These are phyloP conservation scores for Botryotinia narcissicola DNA, from an alignment of 2,329 filamentous ascomycete species.

Conservation along the genomic window DNA sequence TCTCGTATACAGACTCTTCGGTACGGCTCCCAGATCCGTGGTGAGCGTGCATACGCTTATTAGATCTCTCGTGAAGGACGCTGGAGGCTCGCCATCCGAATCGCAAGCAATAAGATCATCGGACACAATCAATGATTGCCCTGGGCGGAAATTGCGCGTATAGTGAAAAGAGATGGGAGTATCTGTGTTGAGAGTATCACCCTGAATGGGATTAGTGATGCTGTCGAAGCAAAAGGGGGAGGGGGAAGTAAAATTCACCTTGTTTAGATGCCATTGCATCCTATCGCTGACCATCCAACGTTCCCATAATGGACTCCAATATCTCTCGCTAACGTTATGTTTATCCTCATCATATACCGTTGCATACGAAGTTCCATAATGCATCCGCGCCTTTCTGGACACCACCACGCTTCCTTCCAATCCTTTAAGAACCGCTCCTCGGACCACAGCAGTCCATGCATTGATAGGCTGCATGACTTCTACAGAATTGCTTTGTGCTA, in stretches of 20 bases:
- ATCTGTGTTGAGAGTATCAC: slow-evolving; percentile 70
- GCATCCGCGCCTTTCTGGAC: slow-evolving; percentile 67
- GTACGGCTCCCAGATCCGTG: slow-evolving; percentile 76
- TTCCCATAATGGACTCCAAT: slow-evolving; percentile 79
- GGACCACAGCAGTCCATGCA: slow-evolving; percentile 77
- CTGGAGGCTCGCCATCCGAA: slow-evolving; percentile 54
- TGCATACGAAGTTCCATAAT: slow-evolving; percentile 76
- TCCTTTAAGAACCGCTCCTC: slow-evolving; percentile 72
- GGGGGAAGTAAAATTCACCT: slow-evolving; percentile 44
- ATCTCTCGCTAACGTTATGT: slow-evolving; percentile 69
- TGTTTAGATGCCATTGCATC: slow-evolving; percentile 84
- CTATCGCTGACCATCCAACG: slow-evolving; percentile 79
- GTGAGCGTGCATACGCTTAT: slow-evolving; percentile 75
- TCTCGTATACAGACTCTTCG: slow-evolving; percentile 68
- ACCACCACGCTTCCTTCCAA: slow-evolving; percentile 78
- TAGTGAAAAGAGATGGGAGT: slow-evolving; percentile 80
- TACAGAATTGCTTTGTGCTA: slow-evolving; percentile 56
- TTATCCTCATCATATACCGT: slow-evolving; percentile 76
- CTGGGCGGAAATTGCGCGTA: slow-evolving; percentile 76
- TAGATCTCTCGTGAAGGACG: slow-evolving; percentile 61
- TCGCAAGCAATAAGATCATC: slow-evolving; percentile 79
- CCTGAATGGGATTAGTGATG: slow-evolving; percentile 46
- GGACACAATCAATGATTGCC: slow-evolving; percentile 72
- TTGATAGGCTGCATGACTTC: slow-evolving; percentile 82
- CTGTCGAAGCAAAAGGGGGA: no score